Percentiles rank a stretch among this genome's conserved stretches.
phyloP scores from a whole-genome alignment of 257 asterid species.

The Solanum tarijense region DNA sequence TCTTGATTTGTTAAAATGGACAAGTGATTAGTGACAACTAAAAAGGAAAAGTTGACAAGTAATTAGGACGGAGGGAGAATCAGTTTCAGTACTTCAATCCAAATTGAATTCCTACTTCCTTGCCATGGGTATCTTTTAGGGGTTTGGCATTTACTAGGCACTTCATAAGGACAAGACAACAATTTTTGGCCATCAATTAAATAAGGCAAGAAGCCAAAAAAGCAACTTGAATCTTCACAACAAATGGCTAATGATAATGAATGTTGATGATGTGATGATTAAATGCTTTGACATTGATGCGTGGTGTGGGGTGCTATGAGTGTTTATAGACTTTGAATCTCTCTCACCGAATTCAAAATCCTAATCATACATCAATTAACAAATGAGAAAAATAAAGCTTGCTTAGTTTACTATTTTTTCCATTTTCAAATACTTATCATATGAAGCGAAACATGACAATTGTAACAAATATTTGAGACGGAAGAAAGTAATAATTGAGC shows the following conservation, averaged over 20 bases:
- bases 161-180: not conserved
- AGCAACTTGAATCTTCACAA: not conserved
- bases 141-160: not conserved
- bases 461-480: not conserved
- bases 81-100: not conserved
- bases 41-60: too few species aligned
- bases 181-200: not conserved
- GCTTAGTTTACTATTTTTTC: not conserved
- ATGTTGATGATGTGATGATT: conserved; percentile 5
- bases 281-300: not conserved
- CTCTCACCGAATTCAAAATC: not conserved
- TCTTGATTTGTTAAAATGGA: too few species aligned
- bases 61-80: not conserved
- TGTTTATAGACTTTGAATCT: not conserved
- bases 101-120: not conserved
- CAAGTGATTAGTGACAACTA: too few species aligned
- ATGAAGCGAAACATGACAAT: not conserved
- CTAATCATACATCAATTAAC: not conserved
- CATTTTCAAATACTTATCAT: not conserved
- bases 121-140: not conserved
- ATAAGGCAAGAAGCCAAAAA: not conserved
- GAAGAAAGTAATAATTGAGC: not conserved
- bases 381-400: not conserved
- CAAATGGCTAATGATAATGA: not conserved
- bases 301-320: not conserved